Conservation (phyloP, 2,329 filamentous ascomycete species). For the Teratosphaeria gauchensis region DNA sequence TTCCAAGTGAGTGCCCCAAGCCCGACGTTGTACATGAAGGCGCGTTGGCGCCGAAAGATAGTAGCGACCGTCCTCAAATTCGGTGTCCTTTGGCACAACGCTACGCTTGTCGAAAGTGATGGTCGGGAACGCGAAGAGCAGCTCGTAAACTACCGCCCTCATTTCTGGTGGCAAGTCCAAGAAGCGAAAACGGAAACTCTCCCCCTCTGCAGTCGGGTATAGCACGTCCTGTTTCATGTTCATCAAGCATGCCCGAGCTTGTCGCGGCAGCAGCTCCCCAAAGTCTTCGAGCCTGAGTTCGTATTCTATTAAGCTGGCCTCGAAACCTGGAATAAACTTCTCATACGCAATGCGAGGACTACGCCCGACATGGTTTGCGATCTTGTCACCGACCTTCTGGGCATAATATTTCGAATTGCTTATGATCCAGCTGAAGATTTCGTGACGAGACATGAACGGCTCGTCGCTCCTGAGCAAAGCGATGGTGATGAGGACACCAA, state of each 20-base stretch:
- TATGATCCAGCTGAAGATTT: background rate
- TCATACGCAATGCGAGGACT: background rate
- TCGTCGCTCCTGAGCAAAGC: conserved; percentile 2
- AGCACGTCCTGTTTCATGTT: background rate
- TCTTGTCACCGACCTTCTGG: too few relatives aligned
- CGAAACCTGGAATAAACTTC: background rate
- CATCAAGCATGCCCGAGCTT: background rate
- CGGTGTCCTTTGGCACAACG: background rate
- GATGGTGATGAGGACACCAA: conserved; percentile 4
- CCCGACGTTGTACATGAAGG: background rate
- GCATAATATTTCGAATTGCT: background rate
- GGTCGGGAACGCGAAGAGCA: conserved; percentile 1
- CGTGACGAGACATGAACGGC: background rate
- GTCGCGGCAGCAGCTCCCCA: background rate
- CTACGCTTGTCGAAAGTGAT: background rate
- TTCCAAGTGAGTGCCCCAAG: background rate
- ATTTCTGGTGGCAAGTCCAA: conserved; percentile 2
- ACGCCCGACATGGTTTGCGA: background rate
- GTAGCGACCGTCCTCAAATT: background rate
- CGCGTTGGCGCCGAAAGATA: background rate
- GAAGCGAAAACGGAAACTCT: background rate
- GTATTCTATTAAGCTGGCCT: background rate
- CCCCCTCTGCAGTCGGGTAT: background rate
- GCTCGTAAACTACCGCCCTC: conserved; percentile 1
- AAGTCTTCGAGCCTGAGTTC: background rate